These are phyloP conservation scores for Debaryomyces sp. DNA, from an alignment of 1,139 yeast species.

Conservation along the genomic window DNA sequence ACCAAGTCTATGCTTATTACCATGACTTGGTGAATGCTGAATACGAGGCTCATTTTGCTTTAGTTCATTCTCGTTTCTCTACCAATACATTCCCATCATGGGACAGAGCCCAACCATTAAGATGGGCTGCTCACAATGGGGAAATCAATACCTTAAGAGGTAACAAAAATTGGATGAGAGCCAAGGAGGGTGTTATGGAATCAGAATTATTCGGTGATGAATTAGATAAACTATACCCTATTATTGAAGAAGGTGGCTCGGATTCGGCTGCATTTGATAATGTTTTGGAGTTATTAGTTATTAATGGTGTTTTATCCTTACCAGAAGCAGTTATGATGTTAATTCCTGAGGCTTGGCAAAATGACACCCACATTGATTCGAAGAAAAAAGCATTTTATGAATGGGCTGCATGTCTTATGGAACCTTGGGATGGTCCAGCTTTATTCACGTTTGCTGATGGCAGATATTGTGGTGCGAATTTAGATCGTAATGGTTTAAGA, in stretches of 20 bases:
- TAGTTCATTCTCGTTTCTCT: conserved; percentile 96
- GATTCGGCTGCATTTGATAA: conserved; percentile 99
- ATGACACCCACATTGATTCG: conserved; percentile 82
- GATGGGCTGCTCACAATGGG: conserved; percentile 99
- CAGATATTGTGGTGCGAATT: conserved; percentile 96
- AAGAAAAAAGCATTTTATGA: conserved; percentile 93
- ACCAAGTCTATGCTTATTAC: conserved; percentile 92
- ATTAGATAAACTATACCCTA: conserved; percentile 86
- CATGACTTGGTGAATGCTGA: conserved; percentile 91
- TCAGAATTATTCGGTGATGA: conserved; percentile 89
- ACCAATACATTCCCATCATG: conserved; percentile 98
- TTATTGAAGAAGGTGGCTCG: conserved; percentile 97
- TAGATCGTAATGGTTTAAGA: conserved; percentile 96
- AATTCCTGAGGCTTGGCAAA: conserved; percentile 99
- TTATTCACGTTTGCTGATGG: conserved; percentile 96
- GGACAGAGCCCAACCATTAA: conserved; percentile 98
- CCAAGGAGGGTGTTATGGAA: conserved; percentile 96
- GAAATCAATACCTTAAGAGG: conserved; percentile 97
- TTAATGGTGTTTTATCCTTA: conserved; percentile 86
- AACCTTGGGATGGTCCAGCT: conserved; percentile 99
- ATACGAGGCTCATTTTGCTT: conserved; percentile 93
- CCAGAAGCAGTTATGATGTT: conserved; percentile 98
- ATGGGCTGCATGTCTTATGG: conserved; percentile 99
- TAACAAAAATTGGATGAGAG: conserved; percentile 98
- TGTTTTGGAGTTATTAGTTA: conserved; percentile 86